Evolutionary conservation across 2,329 filamentous ascomycete species (phyloP), one percentile per base, ranked within the genome.

Genomic region (Penicillium freii): DNA sequence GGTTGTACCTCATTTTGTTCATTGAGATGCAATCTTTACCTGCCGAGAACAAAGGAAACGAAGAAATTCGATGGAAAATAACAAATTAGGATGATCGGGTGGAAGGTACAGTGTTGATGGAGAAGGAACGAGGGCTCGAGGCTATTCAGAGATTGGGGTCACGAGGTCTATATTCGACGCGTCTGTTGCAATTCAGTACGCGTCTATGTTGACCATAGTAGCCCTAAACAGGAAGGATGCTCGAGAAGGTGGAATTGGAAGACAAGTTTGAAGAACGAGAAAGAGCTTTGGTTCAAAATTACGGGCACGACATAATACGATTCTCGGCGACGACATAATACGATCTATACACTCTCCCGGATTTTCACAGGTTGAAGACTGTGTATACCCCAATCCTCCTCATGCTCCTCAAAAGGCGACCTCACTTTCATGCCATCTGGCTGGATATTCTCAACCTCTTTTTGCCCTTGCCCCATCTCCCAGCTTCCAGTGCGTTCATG

Each of bases 401-500:
- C 72, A 56, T 78, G 75, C 44, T 79, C 75, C 53, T 81, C 78
- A 58, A 80, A 78, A 60, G 78, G 80, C 51, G 71, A 73, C 53
- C 29, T 33, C 5, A 11, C 10, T 50, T 51, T 10, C 51, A 23
- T 8, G 19, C 39, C 36, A 50, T 50, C 9, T n/a, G 50, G 31
- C 4, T 47, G 53, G 49, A 45, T 61, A 61, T 38, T 60, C 39
- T 55, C 63, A 43, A 27, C 62, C 54, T 49, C 58, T 64, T 61
- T 72, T 67, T 67, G 68, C 19, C 69, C 65, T 44, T 73, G 63
- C 52, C 76, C 75, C 70, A 85, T 69, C 66, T 85, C 83, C 83
- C 83, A 86, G 58, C 82, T 85, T 0, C 81, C 82, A 19, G 80
- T 73, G 43, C 82, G 72, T 70, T 84, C 82, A 66, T 84, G 79